These are phyloP conservation scores for Phytophthora niederhauseri DNA, from an alignment of 352 stramenopile genomes.

Conservation along the genomic window DNA sequence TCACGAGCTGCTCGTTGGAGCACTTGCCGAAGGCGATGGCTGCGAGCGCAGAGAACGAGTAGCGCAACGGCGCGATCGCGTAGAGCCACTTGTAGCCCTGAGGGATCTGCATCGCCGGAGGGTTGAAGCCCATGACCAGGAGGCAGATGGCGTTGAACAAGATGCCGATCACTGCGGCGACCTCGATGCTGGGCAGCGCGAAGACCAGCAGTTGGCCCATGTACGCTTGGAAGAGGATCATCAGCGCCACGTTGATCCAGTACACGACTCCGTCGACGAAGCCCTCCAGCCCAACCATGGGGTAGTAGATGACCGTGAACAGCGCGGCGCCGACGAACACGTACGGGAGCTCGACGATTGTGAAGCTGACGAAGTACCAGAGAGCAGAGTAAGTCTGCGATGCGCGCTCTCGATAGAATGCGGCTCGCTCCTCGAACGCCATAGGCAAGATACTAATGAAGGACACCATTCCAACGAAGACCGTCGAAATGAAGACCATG, in stretches of 20 bases:
- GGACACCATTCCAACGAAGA: slow-evolving; percentile 85
- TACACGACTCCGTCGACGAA: slow-evolving; percentile 38
- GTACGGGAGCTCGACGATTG: slow-evolving; percentile 39
- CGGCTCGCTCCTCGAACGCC: slow-evolving; percentile 84
- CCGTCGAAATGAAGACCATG: slow-evolving; percentile 85
- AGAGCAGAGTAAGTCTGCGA: slow-evolving; percentile 85
- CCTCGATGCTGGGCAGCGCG: slow-evolving; percentile 42
- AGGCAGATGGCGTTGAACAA: slow-evolving; percentile 47
- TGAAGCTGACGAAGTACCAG: slow-evolving; percentile 63
- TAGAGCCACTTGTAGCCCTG: slow-evolving; percentile 54
- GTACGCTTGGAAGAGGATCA: slow-evolving; percentile 49
- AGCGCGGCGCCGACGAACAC: slow-evolving; percentile 28
- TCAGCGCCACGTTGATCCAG: slow-evolving; percentile 42
- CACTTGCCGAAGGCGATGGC: slow-evolving; percentile 48
- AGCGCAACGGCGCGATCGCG: slow-evolving; percentile 37
- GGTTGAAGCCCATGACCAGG: slow-evolving; percentile 52
- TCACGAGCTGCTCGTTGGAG: slow-evolving; percentile 24
- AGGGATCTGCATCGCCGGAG: slow-evolving; percentile 42
- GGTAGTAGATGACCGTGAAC: slow-evolving; percentile 43
- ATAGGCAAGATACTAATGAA: slow-evolving; percentile 81
- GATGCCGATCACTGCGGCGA: slow-evolving; percentile 40
- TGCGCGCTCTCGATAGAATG: slow-evolving; percentile 77
- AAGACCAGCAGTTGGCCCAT: slow-evolving; percentile 44
- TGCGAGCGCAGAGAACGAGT: slow-evolving; percentile 40
- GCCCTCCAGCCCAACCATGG: slow-evolving; percentile 50